Evolutionary conservation across 345 rosid genomes (phyloP).

Genomic region (Salix exigua): DNA sequence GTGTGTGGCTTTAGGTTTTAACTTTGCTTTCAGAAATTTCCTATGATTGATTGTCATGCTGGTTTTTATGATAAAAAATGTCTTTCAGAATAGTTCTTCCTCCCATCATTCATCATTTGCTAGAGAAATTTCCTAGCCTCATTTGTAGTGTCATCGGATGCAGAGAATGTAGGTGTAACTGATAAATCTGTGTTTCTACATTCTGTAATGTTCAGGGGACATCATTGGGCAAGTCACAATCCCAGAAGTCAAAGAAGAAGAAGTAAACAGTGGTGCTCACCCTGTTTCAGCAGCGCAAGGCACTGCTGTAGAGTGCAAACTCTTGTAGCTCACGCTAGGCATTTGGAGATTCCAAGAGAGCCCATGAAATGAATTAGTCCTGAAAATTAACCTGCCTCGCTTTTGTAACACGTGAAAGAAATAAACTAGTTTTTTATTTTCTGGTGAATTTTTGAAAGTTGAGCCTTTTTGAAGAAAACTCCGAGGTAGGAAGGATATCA

Average conservation of each 20-base stretch:
- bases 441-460: constrained; percentile 21
- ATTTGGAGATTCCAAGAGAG: constrained; percentile 19
- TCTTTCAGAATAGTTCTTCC: not conserved
- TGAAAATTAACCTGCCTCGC: constrained; percentile 28
- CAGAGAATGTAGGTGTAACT: not conserved
- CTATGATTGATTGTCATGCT: not conserved
- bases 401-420: constrained; percentile 43
- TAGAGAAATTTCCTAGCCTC: not conserved
- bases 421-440: constrained; percentile 8
- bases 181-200: not conserved
- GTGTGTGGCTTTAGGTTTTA: constrained; percentile 28
- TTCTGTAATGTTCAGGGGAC: constrained; percentile 53
- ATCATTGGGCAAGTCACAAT: constrained; percentile 44
- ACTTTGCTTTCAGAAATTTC: not conserved
- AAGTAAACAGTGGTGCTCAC: constrained; percentile 36
- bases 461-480: constrained; percentile 31
- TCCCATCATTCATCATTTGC: no score
- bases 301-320: constrained; percentile 15
- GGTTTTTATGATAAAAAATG: not conserved
- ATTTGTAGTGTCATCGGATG: not conserved
- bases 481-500: constrained; percentile 19
- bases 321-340: constrained; percentile 34
- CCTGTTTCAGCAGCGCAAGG: constrained; percentile 9
- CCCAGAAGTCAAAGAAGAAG: constrained; percentile 79
- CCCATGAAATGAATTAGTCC: constrained; percentile 19